Percentiles rank a stretch among this genome's conserved stretches.
phyloP scores from a whole-genome alignment of 768 basidiomycete species.

The Auricularia cornea region DNA sequence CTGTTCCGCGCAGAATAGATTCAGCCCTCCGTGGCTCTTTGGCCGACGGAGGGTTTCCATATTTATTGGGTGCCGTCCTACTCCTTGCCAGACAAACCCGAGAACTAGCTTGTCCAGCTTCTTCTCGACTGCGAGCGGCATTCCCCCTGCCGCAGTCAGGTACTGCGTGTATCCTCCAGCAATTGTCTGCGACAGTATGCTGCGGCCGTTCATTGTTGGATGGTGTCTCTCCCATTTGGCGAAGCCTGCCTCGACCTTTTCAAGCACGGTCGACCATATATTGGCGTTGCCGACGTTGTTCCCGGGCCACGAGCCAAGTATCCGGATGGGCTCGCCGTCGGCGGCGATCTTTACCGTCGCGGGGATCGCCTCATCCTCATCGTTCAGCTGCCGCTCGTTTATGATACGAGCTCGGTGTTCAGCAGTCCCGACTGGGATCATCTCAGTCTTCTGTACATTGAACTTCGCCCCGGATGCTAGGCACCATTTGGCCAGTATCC shows the following conservation, averaged over 20 bases:
- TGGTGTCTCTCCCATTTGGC: conserved; percentile 19
- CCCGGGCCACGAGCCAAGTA: conserved; percentile 27
- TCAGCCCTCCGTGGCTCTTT: no score
- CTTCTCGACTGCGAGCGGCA: conserved; percentile 23
- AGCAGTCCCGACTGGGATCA: conserved; percentile 25
- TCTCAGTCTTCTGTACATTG: conserved; percentile 32
- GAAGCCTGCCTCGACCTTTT: conserved; percentile 18
- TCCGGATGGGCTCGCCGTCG: conserved; percentile 22
- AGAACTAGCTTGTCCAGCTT: conserved; percentile 14
- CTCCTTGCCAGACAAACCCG: conserved; percentile 21
- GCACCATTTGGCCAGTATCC: conserved; percentile 32
- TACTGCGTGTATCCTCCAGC: conserved; percentile 24
- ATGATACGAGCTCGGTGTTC: conserved; percentile 13
- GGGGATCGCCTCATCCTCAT: conserved; percentile 9
- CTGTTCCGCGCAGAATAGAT: no score
- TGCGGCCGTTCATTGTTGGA: conserved; percentile 23
- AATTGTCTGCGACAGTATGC: conserved; percentile 19
- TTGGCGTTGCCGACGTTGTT: conserved; percentile 15
- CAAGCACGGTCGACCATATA: conserved; percentile 21
- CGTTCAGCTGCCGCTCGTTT: background rate
- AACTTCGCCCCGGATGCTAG: conserved; percentile 32
- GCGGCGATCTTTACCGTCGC: conserved; percentile 16
- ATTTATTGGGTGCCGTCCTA: no score
- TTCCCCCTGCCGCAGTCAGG: conserved; percentile 26
- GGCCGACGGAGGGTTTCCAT: no score